Conservation (phyloP, 495 filamentous ascomycete genomes). For the Penicillium waksmanii region DNA sequence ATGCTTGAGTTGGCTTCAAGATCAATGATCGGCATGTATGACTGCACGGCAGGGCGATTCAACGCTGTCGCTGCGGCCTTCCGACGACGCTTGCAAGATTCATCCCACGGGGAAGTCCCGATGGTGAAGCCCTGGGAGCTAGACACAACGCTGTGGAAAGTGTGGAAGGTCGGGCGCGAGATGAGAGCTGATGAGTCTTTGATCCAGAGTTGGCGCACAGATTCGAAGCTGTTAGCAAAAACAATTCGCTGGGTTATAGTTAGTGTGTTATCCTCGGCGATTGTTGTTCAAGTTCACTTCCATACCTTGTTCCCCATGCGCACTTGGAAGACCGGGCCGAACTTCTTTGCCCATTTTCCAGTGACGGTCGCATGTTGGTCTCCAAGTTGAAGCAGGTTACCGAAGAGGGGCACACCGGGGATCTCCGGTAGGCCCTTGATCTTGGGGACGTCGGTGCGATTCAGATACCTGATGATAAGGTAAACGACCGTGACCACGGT, state of each 20-base stretch:
- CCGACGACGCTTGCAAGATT: constrained; percentile 69
- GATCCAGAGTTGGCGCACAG: constrained; percentile 70
- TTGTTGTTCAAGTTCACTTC: not conserved
- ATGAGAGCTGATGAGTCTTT: constrained; percentile 72
- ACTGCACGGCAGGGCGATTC: constrained; percentile 66
- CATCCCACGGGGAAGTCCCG: constrained; percentile 75
- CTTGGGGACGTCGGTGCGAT: constrained; percentile 61
- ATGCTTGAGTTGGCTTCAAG: constrained; percentile 67
- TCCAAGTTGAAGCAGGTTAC: constrained; percentile 63
- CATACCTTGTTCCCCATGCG: constrained; percentile 65
- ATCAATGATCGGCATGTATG: constrained; percentile 75
- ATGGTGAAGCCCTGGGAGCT: constrained; percentile 73
- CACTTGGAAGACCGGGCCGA: constrained; percentile 69
- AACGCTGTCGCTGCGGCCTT: constrained; percentile 73
- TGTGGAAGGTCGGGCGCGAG: constrained; percentile 70
- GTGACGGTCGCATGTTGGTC: constrained; percentile 57
- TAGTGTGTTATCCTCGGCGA: not conserved
- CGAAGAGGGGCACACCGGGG: constrained; percentile 65
- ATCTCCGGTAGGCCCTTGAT: constrained; percentile 67
- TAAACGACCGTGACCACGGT: constrained; percentile 49
- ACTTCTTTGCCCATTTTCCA: constrained; percentile 60
- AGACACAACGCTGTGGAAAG: constrained; percentile 73
- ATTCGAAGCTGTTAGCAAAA: constrained; percentile 71
- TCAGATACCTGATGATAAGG: constrained; percentile 57
- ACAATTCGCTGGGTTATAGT: constrained; percentile 56